Evolutionary conservation across 176 grass and related monocot species (phyloP).

Genomic region (Alloteropsis semialata): DNA sequence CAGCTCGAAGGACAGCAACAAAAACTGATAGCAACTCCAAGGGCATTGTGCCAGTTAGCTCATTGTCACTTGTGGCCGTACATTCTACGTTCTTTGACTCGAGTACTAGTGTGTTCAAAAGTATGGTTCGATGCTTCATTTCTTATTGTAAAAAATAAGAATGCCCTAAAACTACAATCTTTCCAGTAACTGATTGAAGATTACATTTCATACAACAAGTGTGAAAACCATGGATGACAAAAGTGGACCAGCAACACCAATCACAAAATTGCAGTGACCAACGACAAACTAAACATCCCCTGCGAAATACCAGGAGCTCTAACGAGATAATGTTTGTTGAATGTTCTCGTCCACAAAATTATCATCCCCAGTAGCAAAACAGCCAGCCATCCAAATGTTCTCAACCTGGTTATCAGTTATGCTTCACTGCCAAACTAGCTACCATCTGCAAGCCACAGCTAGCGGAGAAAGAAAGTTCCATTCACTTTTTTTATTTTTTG

Average conservation of each 20-base stretch:
- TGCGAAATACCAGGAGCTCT: not conserved
- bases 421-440: constrained; percentile 14
- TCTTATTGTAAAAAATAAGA: constrained; percentile 12
- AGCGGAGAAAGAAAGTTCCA: not conserved
- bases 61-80: not conserved
- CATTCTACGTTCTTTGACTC: not conserved
- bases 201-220: constrained; percentile 43
- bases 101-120: not conserved
- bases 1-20: too few relatives aligned
- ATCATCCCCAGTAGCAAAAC: constrained; percentile 16
- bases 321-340: not conserved
- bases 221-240: not conserved
- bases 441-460: constrained; percentile 1
- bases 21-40: not conserved
- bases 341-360: constrained; percentile 19
- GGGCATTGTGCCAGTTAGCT: not conserved
- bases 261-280: not conserved
- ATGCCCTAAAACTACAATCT: not conserved
- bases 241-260: not conserved
- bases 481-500: not conserved
- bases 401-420: not conserved
- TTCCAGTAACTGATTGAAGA: not conserved
- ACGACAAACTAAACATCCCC: not conserved
- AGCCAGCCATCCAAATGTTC: not conserved
- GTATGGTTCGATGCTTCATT: not conserved